Evolutionary conservation across 345 rosid species (phyloP).

Genomic region (Eucalyptus regnans): DNA sequence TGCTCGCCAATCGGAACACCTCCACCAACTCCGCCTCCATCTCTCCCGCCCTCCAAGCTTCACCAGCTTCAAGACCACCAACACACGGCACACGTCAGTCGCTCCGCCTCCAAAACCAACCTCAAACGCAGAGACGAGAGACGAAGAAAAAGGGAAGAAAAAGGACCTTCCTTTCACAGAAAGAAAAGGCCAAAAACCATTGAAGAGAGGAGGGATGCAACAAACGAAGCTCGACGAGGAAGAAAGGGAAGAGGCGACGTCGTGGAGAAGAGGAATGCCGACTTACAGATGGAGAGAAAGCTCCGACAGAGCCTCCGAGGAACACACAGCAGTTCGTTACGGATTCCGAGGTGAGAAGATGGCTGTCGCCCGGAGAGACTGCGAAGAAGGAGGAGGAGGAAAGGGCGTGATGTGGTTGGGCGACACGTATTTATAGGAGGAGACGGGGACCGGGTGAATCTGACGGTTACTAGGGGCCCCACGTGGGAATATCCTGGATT

Average conservation of each 20-base stretch:
- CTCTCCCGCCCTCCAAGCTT: neutral
- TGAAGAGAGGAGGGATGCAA: neutral
- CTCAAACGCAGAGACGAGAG: neutral
- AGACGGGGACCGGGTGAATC: neutral
- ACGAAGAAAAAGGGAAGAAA: neutral
- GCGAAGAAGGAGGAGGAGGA: neutral
- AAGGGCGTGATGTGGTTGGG: too few relatives aligned
- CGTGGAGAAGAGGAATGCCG: neutral
- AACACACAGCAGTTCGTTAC: neutral
- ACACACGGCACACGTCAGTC: neutral
- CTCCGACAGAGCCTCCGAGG: neutral
- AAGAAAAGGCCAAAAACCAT: neutral
- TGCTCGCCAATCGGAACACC: slow-evolving; percentile 26
- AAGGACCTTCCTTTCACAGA: neutral
- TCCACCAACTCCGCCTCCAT: slow-evolving; percentile 34
- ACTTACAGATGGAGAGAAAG: neutral
- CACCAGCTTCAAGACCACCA: neutral
- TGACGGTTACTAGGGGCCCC: neutral
- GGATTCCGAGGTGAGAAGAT: neutral
- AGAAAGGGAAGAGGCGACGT: neutral
- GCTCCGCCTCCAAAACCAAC: neutral
- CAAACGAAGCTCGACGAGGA: neutral
- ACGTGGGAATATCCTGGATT: neutral
- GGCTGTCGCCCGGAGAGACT: neutral
- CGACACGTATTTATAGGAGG: neutral